A percentile compares a stretch with the other conserved stretches of the same genome.
These are phyloP conservation scores for Solanum chilense DNA, from an alignment of 257 asterid genomes.

Conservation along the genomic window DNA sequence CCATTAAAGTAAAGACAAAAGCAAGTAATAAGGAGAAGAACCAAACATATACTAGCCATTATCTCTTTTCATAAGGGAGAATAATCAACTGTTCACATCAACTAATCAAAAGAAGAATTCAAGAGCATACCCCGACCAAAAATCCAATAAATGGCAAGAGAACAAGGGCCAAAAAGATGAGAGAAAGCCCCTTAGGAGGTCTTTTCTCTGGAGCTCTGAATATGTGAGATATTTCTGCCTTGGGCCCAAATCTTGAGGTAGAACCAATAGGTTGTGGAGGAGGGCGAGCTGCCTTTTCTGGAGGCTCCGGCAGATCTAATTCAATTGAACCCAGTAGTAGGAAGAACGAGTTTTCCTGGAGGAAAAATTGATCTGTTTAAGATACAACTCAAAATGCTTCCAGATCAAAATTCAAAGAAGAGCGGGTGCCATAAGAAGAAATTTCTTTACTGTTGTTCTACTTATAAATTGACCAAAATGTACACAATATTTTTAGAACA, in stretches of 20 bases:
- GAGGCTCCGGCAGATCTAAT: conserved; percentile 88
- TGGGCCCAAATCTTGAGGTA: conserved; percentile 74
- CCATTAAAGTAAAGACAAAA: background rate
- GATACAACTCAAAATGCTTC: conserved; percentile 22
- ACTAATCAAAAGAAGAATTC: background rate
- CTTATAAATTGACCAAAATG: background rate
- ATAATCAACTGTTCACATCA: background rate
- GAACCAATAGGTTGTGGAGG: conserved; percentile 71
- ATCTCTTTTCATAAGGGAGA: background rate
- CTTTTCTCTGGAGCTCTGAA: conserved; percentile 83
- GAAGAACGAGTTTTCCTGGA: conserved; percentile 92
- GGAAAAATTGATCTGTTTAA: background rate
- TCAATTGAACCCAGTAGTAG: conserved; percentile 66
- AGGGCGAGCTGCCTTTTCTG: conserved; percentile 87
- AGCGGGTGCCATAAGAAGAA: conserved; percentile 17
- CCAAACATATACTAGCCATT: background rate
- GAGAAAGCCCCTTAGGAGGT: conserved; percentile 75
- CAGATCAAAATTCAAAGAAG: conserved; percentile 62
- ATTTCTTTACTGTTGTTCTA: background rate
- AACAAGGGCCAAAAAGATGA: conserved; percentile 70
- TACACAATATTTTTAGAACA: background rate
- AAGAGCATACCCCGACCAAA: conserved; percentile 64
- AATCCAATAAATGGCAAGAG: conserved; percentile 73
- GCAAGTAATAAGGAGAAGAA: background rate
- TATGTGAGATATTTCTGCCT: conserved; percentile 84